Conservation (phyloP, 768 basidiomycete species). For the Gyrodon lividus region DNA sequence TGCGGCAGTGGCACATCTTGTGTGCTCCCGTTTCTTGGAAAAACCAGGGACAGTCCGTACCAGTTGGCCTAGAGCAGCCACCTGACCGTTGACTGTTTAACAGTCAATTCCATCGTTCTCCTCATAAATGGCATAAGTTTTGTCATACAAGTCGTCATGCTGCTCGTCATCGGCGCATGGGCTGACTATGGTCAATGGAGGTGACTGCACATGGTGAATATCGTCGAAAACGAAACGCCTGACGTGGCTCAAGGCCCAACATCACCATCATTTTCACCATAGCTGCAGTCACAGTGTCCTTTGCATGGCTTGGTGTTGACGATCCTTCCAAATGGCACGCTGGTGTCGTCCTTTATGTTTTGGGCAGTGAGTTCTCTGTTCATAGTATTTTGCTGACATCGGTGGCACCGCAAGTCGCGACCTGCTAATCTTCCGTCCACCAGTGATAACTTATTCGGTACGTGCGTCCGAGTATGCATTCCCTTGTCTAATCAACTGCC, state of each 20-base stretch:
- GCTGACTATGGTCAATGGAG: slow-evolving; percentile 83
- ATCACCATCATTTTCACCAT: slow-evolving; percentile 76
- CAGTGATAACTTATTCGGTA: slow-evolving; percentile 74
- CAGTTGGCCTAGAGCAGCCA: neutral
- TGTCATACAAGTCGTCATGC: slow-evolving; percentile 66
- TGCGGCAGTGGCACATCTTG: slow-evolving; percentile 53
- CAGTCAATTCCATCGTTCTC: slow-evolving; percentile 76
- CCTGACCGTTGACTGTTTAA: neutral
- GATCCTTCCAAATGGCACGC: slow-evolving; percentile 62
- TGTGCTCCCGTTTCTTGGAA: slow-evolving; percentile 65
- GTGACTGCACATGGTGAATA: slow-evolving; percentile 27
- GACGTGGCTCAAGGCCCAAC: slow-evolving; percentile 50
- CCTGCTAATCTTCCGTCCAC: neutral
- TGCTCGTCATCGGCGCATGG: slow-evolving; percentile 72
- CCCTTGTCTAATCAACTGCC: neutral
- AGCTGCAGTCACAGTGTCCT: slow-evolving; percentile 63
- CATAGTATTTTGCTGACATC: neutral
- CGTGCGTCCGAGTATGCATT: neutral
- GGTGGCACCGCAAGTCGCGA: neutral
- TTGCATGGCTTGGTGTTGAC: slow-evolving; percentile 76
- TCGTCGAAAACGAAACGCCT: neutral
- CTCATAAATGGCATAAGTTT: slow-evolving; percentile 80
- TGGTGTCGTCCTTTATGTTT: slow-evolving; percentile 59
- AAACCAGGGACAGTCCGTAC: slow-evolving; percentile 54
- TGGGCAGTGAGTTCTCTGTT: slow-evolving; percentile 49